phyloP scores from a whole-genome alignment of 2,329 filamentous ascomycete genomes.

The Fusarium sp. region DNA sequence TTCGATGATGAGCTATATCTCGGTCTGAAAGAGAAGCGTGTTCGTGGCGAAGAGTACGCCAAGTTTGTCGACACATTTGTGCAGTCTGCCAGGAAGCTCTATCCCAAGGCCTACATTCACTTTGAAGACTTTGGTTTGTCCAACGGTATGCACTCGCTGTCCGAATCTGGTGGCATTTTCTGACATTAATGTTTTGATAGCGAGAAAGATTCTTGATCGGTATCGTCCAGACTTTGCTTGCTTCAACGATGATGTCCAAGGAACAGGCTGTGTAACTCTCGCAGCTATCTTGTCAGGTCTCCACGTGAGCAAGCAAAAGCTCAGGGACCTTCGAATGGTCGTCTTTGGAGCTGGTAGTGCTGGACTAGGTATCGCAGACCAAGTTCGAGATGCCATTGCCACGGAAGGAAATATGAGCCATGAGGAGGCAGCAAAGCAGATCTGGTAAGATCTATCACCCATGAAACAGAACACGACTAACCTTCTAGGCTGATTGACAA shows the following conservation, averaged over 20 bases:
- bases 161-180: not conserved
- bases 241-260: conserved; percentile 93
- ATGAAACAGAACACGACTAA: not conserved
- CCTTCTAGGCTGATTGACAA: conserved; percentile 79
- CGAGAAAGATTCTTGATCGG: conserved; percentile 77
- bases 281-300: conserved; percentile 82
- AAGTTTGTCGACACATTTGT: conserved; percentile 81
- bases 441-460: conserved; percentile 66
- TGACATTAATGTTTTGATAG: conserved; percentile 45
- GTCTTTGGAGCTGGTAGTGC: conserved; percentile 85
- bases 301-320: conserved; percentile 71
- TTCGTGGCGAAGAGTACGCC: conserved; percentile 78
- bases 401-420: conserved; percentile 71
- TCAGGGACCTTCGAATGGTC: conserved; percentile 75
- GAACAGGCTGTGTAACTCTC: conserved; percentile 86
- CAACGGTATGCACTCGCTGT: conserved; percentile 62
- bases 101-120: conserved; percentile 84
- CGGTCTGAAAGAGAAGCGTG: conserved; percentile 73
- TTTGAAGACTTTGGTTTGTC: conserved; percentile 87
- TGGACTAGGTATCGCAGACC: conserved; percentile 86
- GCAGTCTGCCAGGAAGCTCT: conserved; percentile 70
- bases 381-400: conserved; percentile 81
- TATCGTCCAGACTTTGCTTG: conserved; percentile 80
- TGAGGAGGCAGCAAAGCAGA: conserved; percentile 80
- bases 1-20: conserved; percentile 83